Conservation (phyloP, 1,284 basidiomycete genomes). For the Trichosporon sp. region DNA sequence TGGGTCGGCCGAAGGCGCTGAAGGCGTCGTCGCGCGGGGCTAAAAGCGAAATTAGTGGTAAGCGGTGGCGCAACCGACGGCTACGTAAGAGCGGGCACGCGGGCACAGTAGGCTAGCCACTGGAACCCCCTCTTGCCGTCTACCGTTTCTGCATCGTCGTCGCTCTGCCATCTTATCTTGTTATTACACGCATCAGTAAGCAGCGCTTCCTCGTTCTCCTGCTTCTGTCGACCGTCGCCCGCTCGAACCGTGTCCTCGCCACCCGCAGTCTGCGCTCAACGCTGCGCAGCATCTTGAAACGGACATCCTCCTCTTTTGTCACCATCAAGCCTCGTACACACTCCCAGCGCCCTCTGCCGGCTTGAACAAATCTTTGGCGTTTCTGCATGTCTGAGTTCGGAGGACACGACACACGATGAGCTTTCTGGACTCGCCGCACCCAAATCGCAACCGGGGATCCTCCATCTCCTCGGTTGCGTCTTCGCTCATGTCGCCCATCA, state of each 20-base stretch:
- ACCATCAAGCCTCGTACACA: neutral
- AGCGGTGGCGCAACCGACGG: neutral
- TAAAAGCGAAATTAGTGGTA: neutral
- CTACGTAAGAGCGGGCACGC: neutral
- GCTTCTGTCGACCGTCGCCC: neutral
- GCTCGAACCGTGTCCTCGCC: neutral
- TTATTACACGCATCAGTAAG: neutral
- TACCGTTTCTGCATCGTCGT: too few relatives aligned
- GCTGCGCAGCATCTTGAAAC: neutral
- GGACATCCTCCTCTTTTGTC: too few relatives aligned
- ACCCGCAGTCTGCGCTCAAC: neutral
- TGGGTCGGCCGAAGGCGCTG: neutral
- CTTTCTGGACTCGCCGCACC: neutral
- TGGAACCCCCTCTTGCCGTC: neutral
- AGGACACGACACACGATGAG: neutral
- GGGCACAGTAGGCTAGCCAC: neutral
- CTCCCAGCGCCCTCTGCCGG: too few relatives aligned
- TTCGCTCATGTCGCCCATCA: constrained; percentile 12
- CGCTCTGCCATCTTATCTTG: too few relatives aligned
- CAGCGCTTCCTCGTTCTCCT: neutral
- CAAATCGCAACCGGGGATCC: neutral
- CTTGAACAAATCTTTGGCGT: too few relatives aligned
- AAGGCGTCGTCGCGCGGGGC: neutral
- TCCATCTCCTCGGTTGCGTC: constrained; percentile 15
- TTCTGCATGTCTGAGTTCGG: neutral